Base-by-base conservation (phyloP, 2,329 filamentous ascomycete species). In the Cercospora sp. region DNA sequence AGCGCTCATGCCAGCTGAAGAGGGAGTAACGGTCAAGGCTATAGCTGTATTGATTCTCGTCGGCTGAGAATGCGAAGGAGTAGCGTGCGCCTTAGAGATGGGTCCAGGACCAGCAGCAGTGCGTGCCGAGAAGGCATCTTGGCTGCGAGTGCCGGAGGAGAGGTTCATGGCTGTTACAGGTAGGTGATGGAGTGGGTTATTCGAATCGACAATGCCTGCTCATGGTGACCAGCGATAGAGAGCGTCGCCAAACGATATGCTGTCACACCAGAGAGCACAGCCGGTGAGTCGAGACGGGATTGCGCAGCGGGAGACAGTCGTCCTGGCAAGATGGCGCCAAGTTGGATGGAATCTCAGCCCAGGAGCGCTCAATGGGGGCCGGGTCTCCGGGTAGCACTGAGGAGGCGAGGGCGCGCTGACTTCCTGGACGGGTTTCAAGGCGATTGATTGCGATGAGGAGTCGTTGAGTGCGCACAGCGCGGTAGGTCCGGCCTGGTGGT, bases 121-220 rank as follows among this genome's bases (percentile, higher is more conserved):
- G 57, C 49, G 59, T 67, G 69, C 68, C 64, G 64, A 40, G 51
- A 66, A 67, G 67, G 70, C 70, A 72, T 72, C 62, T 63, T 69
- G 70, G 65, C 66, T 62, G 60, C 65, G 64, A 65, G 67, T 70
- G 66, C 69, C 70, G 62, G 68, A 70, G 51, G 70, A 65, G 61
- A 73, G 70, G 66, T 72, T 73, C 71, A 73, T 73, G 68, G 62
- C 66, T 67, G 65, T 69, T 49, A 63, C 63, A 53, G 53, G 65
- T 63, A 65, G 63, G 69, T 70, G 51, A 60, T 67, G 67, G 70
- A 68, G 70, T 68, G 60, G 65, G 63, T 64, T 70, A 73, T 65
- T 72, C 67, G 70, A 68, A 68, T 70, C 70, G 67, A 70, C 65
- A 65, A 65, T 64, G 68, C 67, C 68, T 72, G 66, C 64, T 67